These are phyloP conservation scores for Tolypocladium ovalisporum DNA, from an alignment of 2,329 filamentous ascomycete species.

Conservation along the genomic window DNA sequence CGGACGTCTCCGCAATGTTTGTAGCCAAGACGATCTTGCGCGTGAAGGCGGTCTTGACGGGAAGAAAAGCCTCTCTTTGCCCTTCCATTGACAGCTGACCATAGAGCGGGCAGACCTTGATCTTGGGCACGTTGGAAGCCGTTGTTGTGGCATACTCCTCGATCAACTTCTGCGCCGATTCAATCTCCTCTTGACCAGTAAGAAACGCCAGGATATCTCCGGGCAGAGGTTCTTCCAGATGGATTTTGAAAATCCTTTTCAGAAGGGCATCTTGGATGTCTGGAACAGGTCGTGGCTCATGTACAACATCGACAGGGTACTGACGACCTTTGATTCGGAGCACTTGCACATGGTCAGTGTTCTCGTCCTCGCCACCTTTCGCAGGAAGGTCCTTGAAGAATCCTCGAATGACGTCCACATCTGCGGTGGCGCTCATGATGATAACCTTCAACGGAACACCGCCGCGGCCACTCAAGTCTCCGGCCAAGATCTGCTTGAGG, in stretches of 20 bases:
- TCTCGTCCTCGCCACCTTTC: background rate
- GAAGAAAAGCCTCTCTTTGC: conserved; percentile 78
- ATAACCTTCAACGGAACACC: conserved; percentile 75
- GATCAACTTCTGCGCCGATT: conserved; percentile 66
- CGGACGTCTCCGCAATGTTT: conserved; percentile 97
- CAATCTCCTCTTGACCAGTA: conserved; percentile 87
- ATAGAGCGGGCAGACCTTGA: conserved; percentile 70
- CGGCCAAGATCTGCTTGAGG: conserved; percentile 61
- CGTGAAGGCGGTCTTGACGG: conserved; percentile 58
- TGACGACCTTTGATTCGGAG: conserved; percentile 75
- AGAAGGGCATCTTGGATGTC: conserved; percentile 77
- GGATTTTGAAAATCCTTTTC: conserved; percentile 75
- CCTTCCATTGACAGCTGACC: conserved; percentile 79
- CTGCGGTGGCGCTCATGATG: conserved; percentile 94
- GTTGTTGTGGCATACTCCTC: conserved; percentile 69
- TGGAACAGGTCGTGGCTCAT: conserved; percentile 62
- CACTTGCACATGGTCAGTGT: conserved; percentile 22
- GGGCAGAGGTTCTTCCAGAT: conserved; percentile 78
- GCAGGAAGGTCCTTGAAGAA: conserved; percentile 51
- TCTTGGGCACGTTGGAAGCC: conserved; percentile 61
- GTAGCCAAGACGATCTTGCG: conserved; percentile 87
- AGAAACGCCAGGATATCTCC: conserved; percentile 91
- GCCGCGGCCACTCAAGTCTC: conserved; percentile 52
- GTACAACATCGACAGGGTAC: conserved; percentile 69
- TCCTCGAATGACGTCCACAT: conserved; percentile 63